Percentiles rank a stretch among this genome's conserved stretches.
phyloP scores from a whole-genome alignment of 139 green algal species.

The Chlamydomonas sp. region DNA sequence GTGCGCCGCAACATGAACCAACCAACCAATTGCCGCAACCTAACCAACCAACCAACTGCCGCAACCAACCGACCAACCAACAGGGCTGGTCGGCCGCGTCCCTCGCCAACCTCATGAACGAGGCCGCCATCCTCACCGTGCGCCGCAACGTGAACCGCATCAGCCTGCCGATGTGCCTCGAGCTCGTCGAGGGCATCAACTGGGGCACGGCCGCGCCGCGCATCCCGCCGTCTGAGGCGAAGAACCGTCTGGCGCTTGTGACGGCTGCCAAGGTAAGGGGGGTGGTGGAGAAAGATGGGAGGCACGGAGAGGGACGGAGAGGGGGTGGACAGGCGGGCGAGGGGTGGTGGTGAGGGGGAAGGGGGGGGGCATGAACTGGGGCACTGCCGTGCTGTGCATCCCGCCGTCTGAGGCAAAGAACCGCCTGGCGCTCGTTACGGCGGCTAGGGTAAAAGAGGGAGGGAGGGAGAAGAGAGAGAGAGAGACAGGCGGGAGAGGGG shows the following conservation, averaged over 20 bases:
- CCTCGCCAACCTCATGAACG: constrained; percentile 66
- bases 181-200: constrained; percentile 47
- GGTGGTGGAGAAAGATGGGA: too few species aligned
- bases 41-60: not conserved
- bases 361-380: constrained; percentile 44
- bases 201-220: constrained; percentile 28
- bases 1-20: constrained; percentile 32
- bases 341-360: too few species aligned
- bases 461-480: not conserved
- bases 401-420: constrained; percentile 40
- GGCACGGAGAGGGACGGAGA: not conserved
- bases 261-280: constrained; percentile 16
- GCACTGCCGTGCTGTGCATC: constrained; percentile 24
- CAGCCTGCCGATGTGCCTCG: constrained; percentile 42
- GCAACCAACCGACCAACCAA: not conserved
- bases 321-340: too few species aligned
- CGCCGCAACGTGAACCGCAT: constrained; percentile 38
- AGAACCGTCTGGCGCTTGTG: constrained; percentile 26
- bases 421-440: constrained; percentile 13
- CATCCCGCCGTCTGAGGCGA: constrained; percentile 37
- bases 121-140: constrained; percentile 57
- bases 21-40: not conserved
- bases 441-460: constrained; percentile 6
- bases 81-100: constrained; percentile 48
- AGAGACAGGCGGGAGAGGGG: too few species aligned